Evolutionary conservation across 2,329 filamentous ascomycete genomes (phyloP).

Genomic region (Penicillium sp.): DNA sequence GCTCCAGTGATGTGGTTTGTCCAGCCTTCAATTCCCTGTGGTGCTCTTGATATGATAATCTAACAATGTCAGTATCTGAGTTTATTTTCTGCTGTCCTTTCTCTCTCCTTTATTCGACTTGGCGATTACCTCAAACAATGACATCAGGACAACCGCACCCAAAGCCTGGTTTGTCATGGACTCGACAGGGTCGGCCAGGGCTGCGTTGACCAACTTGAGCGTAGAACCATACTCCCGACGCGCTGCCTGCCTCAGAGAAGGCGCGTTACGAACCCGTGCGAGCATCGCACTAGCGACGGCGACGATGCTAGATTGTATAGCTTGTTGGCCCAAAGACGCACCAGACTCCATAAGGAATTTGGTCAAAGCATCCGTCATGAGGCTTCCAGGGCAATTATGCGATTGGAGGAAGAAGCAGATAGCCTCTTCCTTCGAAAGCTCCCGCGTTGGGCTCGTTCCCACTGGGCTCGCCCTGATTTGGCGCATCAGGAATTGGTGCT

Average conservation of each 20-base stretch:
- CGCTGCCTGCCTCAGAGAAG: slow-evolving; percentile 52
- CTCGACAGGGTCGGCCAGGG: slow-evolving; percentile 37
- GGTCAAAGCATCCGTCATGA: slow-evolving; percentile 28
- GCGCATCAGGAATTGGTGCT: slow-evolving; percentile 17
- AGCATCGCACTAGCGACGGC: slow-evolving; percentile 64
- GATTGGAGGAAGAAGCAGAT: slow-evolving; percentile 42
- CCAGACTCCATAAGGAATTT: slow-evolving; percentile 25
- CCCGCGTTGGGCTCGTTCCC: slow-evolving; percentile 29
- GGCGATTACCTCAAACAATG: slow-evolving; percentile 62
- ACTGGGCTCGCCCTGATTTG: slow-evolving; percentile 18
- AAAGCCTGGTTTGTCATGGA: slow-evolving; percentile 50
- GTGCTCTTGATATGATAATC: slow-evolving; percentile 47
- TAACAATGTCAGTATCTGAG: slow-evolving; percentile 17
- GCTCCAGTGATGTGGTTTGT: slow-evolving; percentile 65
- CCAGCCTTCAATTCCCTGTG: slow-evolving; percentile 55
- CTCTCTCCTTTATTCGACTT: too few relatives aligned
- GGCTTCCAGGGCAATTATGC: slow-evolving; percentile 36
- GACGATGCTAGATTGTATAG: slow-evolving; percentile 54
- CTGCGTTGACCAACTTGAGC: slow-evolving; percentile 48
- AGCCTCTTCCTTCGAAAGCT: slow-evolving; percentile 36
- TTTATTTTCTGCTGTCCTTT: neutral
- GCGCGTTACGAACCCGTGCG: slow-evolving; percentile 57
- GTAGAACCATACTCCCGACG: slow-evolving; percentile 60
- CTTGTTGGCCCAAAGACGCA: slow-evolving; percentile 31
- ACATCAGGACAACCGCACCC: slow-evolving; percentile 61